Evolutionary conservation across 2,329 filamentous ascomycete genomes (phyloP).

Genomic region (Monilinia vaccinii-corymbosi): DNA sequence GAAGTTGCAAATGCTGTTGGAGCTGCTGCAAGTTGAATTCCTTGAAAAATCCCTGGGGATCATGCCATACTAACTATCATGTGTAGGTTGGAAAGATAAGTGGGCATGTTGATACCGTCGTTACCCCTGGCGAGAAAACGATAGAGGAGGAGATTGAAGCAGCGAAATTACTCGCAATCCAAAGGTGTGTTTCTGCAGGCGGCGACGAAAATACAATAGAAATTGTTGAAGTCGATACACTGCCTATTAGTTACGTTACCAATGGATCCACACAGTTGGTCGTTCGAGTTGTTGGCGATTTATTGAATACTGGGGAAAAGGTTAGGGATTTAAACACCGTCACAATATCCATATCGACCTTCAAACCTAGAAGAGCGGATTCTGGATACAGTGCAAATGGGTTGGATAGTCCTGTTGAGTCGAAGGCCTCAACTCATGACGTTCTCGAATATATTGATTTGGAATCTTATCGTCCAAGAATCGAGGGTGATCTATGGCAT

Average conservation of each 20-base stretch:
- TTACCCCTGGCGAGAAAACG: constrained; percentile 19
- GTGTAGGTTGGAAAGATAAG: constrained; percentile 26
- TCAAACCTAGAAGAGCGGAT: neutral
- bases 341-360: neutral
- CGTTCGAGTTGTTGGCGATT: constrained; percentile 26
- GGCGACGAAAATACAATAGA: constrained; percentile 23
- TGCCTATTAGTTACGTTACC: constrained; percentile 26
- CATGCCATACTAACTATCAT: neutral
- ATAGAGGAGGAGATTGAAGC: constrained; percentile 23
- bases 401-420: neutral
- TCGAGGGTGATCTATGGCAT: constrained; percentile 45
- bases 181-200: constrained; percentile 24
- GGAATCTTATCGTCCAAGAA: constrained; percentile 34
- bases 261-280: constrained; percentile 24
- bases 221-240: constrained; percentile 25
- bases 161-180: constrained; percentile 20
- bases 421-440: constrained; percentile 24
- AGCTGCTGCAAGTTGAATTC: constrained; percentile 39
- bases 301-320: constrained; percentile 18
- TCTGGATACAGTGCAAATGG: neutral
- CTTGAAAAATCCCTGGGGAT: neutral
- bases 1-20: constrained; percentile 53
- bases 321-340: constrained; percentile 3
- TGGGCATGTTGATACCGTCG: constrained; percentile 23
- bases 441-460: constrained; percentile 20